These are phyloP conservation scores for Teratosphaeria nubilosa DNA, from an alignment of 2,329 filamentous ascomycete genomes.

Conservation along the genomic window DNA sequence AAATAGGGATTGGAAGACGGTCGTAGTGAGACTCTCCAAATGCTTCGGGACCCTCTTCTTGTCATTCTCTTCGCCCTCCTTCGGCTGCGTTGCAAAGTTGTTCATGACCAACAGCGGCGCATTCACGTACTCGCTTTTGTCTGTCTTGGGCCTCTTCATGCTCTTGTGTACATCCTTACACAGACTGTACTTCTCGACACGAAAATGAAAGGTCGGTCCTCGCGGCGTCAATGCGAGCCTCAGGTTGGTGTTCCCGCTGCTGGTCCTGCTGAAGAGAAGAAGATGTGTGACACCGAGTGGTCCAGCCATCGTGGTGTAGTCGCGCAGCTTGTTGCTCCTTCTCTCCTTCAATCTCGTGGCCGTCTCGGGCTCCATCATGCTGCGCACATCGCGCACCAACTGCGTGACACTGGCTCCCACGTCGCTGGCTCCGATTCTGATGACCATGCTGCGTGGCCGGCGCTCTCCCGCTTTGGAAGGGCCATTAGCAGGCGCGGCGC, in stretches of 20 bases:
- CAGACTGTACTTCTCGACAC: constrained; percentile 88
- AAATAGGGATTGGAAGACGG: constrained; percentile 91
- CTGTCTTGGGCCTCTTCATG: constrained; percentile 67
- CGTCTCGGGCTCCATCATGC: constrained; percentile 93
- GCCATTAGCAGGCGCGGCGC: constrained; percentile 45
- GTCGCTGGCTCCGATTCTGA: constrained; percentile 88
- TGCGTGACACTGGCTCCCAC: constrained; percentile 87
- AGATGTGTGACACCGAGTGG: constrained; percentile 88
- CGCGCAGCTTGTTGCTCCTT: constrained; percentile 74
- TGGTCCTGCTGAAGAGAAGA: constrained; percentile 82
- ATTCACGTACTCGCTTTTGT: constrained; percentile 57
- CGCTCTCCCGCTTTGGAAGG: constrained; percentile 49
- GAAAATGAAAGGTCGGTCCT: constrained; percentile 87
- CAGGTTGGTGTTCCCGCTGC: constrained; percentile 84
- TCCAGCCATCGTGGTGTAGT: constrained; percentile 93
- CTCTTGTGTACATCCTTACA: constrained; percentile 81
- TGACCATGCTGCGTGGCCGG: constrained; percentile 93
- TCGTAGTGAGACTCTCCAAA: constrained; percentile 84
- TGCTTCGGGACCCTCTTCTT: constrained; percentile 63
- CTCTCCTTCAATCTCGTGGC: constrained; percentile 83
- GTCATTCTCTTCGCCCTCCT: constrained; percentile 27
- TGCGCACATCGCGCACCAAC: constrained; percentile 79
- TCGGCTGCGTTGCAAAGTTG: constrained; percentile 52
- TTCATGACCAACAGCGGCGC: constrained; percentile 97
- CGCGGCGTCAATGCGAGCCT: constrained; percentile 78